phyloP scores from a whole-genome alignment of 2,329 filamentous ascomycete genomes.

The Arthrinium puccinioides region DNA sequence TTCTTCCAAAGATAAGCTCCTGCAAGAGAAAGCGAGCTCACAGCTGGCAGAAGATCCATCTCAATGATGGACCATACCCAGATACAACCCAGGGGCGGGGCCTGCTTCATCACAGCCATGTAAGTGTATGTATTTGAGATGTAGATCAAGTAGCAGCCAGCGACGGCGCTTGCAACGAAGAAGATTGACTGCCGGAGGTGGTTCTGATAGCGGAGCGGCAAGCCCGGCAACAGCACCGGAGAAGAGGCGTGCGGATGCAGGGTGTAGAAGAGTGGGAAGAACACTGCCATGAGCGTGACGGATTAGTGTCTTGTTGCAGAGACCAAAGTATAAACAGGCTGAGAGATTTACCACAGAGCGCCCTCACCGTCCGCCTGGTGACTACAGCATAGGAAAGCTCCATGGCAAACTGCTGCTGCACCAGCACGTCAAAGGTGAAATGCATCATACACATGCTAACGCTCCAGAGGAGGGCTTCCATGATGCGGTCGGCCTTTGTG shows the following conservation, averaged over 20 bases:
- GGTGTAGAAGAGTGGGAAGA: constrained; percentile 46
- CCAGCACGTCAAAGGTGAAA: constrained; percentile 71
- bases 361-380: constrained; percentile 40
- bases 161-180: constrained; percentile 48
- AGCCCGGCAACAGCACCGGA: constrained; percentile 39
- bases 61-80: constrained; percentile 95
- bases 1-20: constrained; percentile 38
- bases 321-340: background rate
- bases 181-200: constrained; percentile 55
- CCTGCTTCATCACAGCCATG: constrained; percentile 82
- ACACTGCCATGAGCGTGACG: constrained; percentile 31
- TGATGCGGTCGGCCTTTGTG: constrained; percentile 39
- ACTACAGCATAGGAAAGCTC: constrained; percentile 55
- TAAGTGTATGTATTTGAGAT: constrained; percentile 77
- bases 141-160: constrained; percentile 74
- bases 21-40: constrained; percentile 42
- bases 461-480: constrained; percentile 52
- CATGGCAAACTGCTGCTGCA: constrained; percentile 71
- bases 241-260: constrained; percentile 47
- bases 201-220: constrained; percentile 38
- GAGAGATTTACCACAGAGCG: constrained; percentile 40
- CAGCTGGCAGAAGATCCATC: constrained; percentile 62
- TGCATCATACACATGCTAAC: constrained; percentile 63
- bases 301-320: constrained; percentile 1
- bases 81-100: constrained; percentile 79